Evolutionary conservation across 768 basidiomycete species (phyloP).

Genomic region (Termitomyces sp.): DNA sequence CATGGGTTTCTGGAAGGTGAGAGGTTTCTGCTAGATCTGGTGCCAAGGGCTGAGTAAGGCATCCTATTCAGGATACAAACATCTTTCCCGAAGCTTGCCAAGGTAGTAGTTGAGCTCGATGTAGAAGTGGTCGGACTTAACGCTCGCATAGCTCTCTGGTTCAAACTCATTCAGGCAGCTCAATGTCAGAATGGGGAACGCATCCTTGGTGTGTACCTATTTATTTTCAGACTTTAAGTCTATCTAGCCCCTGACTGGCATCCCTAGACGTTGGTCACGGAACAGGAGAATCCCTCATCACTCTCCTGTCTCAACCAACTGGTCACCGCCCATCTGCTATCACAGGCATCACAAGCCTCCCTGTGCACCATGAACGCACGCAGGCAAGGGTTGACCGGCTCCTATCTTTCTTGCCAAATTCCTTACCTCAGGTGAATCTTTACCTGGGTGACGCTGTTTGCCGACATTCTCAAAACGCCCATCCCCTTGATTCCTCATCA

Average conservation of each 20-base stretch:
- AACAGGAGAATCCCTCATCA: slow-evolving; percentile 61
- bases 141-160: slow-evolving; percentile 37
- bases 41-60: not conserved
- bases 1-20: slow-evolving; percentile 68
- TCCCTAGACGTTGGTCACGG: slow-evolving; percentile 63
- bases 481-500: slow-evolving; percentile 42
- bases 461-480: slow-evolving; percentile 21
- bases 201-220: slow-evolving; percentile 45
- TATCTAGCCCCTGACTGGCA: not conserved
- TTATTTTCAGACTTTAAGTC: not conserved
- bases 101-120: slow-evolving; percentile 32
- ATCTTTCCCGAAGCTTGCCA: slow-evolving; percentile 57
- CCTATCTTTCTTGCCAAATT: slow-evolving; percentile 14
- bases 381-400: slow-evolving; percentile 33
- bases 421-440: slow-evolving; percentile 32
- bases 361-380: slow-evolving; percentile 45
- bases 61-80: slow-evolving; percentile 38
- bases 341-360: slow-evolving; percentile 56
- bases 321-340: slow-evolving; percentile 45
- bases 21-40: slow-evolving; percentile 6
- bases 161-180: slow-evolving; percentile 44
- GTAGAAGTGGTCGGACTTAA: not conserved
- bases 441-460: slow-evolving; percentile 52
- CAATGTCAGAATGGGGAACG: slow-evolving; percentile 34
- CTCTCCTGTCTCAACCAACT: slow-evolving; percentile 44